A percentile compares a stretch with the other conserved stretches of the same genome.
phyloP scores from a whole-genome alignment of 2,329 filamentous ascomycete species.

The Chalara sp. region DNA sequence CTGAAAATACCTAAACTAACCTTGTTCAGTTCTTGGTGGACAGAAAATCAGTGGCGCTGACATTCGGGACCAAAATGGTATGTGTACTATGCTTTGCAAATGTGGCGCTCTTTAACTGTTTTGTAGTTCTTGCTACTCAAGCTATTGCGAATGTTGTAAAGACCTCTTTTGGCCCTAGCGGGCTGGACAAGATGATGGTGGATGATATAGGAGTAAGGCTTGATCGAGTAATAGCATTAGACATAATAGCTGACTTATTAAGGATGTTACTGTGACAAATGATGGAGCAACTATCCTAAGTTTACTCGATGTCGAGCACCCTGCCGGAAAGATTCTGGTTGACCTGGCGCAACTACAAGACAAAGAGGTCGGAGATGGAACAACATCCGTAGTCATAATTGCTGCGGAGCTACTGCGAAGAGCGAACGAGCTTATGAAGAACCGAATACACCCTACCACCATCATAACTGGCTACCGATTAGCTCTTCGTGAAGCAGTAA shows the following conservation, averaged over 20 bases:
- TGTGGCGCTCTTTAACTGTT: constrained; percentile 10
- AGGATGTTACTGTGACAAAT: constrained; percentile 98
- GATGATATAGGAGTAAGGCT: constrained; percentile 86
- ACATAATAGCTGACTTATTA: constrained; percentile 16
- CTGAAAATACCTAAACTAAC: constrained; percentile 14
- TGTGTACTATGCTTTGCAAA: constrained; percentile 22
- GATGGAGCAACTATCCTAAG: constrained; percentile 95
- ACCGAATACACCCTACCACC: constrained; percentile 98
- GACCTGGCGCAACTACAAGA: constrained; percentile 98
- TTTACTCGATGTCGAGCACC: constrained; percentile 94
- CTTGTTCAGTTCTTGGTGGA: constrained; percentile 70
- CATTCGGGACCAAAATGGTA: constrained; percentile 94
- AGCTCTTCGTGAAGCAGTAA: constrained; percentile 89
- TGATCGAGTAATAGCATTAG: constrained; percentile 1
- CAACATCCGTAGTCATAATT: constrained; percentile 95
- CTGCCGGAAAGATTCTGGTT: constrained; percentile 95
- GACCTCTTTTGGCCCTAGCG: constrained; percentile 94
- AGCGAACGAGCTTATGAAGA: constrained; percentile 98
- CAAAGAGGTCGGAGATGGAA: constrained; percentile 97
- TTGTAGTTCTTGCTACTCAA: constrained; percentile 80
- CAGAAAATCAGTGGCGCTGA: constrained; percentile 96
- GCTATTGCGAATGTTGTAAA: constrained; percentile 98
- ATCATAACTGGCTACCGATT: constrained; percentile 98
- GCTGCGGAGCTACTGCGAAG: constrained; percentile 89
- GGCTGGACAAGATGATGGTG: constrained; percentile 99